Percentiles rank a stretch among this genome's conserved stretches.
These are phyloP conservation scores for Flueggea neowawraea DNA, from an alignment of 441 rosid species.

Conservation along the genomic window DNA sequence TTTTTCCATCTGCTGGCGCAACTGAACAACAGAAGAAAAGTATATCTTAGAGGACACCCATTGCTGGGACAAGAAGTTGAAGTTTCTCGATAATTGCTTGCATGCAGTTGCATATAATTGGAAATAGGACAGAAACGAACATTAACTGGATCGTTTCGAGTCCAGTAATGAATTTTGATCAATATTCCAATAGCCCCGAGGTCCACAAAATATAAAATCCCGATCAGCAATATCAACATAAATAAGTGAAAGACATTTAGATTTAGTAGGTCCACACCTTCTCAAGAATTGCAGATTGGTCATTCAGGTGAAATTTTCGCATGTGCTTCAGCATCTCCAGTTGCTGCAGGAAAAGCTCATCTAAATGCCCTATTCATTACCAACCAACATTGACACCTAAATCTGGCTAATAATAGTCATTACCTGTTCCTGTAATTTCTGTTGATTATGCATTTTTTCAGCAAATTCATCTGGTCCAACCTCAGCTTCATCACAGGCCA, in stretches of 20 bases:
- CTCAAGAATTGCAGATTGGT: constrained; percentile 68
- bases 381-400: constrained; percentile 7
- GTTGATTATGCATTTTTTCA: constrained; percentile 47
- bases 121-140: background rate
- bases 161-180: no score
- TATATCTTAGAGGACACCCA: no score
- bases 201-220: background rate
- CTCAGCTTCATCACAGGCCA: constrained; percentile 89
- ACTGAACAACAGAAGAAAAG: constrained; percentile 29
- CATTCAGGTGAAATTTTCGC: constrained; percentile 66
- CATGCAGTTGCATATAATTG: no score
- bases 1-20: constrained; percentile 57
- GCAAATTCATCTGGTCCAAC: constrained; percentile 60
- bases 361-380: background rate
- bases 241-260: background rate
- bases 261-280: constrained; percentile 33
- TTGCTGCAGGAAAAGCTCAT: constrained; percentile 37
- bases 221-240: background rate
- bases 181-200: background rate
- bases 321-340: constrained; percentile 82
- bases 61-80: no score
- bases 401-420: background rate
- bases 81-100: no score
- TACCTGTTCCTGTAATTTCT: constrained; percentile 64
- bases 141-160: background rate